Evolutionary conservation across 441 rosid species (phyloP), one percentile per base, ranked within the genome.

Genomic region (Mallotus repandus): DNA sequence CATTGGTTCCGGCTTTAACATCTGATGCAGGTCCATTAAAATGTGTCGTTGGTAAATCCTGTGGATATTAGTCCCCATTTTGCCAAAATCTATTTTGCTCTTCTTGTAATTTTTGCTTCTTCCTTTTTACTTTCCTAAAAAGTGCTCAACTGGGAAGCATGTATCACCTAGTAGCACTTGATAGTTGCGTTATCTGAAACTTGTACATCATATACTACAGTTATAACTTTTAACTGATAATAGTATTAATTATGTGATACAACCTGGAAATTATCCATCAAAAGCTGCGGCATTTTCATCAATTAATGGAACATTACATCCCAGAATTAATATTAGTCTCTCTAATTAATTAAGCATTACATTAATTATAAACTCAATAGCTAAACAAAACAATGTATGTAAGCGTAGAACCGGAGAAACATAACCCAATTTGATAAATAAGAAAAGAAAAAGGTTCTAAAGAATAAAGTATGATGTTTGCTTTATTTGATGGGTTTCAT

Each of bases 1-100:
- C 95, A 13, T 62, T 81, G 66, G 90, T 78, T 74, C 77, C 89
- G 81, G 88, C 88, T 25, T 80, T 94, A 61, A 94, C 98, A 69
- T 75, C 89, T 19, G 75, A 75, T 32, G 91, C 97, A 0, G 98
- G 98, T 56, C 79, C 91, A 74, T 83, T 92, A n/a, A 62, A 56
- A 5, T 93, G 97, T 71, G 59, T 76, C 64, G 61, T 46, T 22
- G 85, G 89, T 54, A 87, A 78, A 78, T 66, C 84, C 49, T 88
- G 97, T 74, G 86, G 58, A 63, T 67, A 16, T 25, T 43, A 38
- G 9, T 48, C 25, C 8, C 25, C 50, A 21, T 13, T 6, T 22
- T 16, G 12, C 57, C 9, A 53, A 18, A 29, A 29, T 29, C 32
- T 29, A 29, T 29, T 29, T 29, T 29, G 32, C 3, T 2, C 12